Evolutionary conservation across 345 rosid genomes (phyloP), one percentile per base, ranked within the genome.

Genomic region (Dovyalis caffra): DNA sequence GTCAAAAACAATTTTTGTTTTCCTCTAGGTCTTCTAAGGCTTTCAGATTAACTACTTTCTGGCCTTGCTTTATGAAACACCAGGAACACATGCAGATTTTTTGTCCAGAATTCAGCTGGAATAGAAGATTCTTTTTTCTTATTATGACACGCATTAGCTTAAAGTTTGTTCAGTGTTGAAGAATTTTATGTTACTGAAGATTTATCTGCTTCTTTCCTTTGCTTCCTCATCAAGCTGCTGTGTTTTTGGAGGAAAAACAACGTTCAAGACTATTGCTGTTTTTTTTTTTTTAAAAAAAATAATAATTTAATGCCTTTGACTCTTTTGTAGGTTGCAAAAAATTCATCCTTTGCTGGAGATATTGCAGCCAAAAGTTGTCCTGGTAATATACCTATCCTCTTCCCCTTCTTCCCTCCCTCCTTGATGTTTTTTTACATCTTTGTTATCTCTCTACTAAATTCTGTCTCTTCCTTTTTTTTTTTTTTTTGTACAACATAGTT

Each of bases 281-380:
- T 4, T 43, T 12, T 12, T 40, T 38, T 40, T 43, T 40, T 2
- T 0, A 40, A 2, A 40, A 37, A 11, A 40, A 0, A 40, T 2
- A 12, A 43, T 10, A 38, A 40, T 8, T 12, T 0, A 8, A 32
- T 7, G 62, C 33, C n/a, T 71, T 35, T 3, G 18, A 43, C 33
- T 76, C 11, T 66, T 64, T 74, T 82, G 71, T 78, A 87, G 94
- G 82, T 72, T 76, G 78, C 80, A 75, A 70, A 90, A 89, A 76
- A 72, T 86, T 76, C 78, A 80, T 67, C 79, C 80, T 20, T 86
- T 91, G 64, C 69, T 95, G 69, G 81, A 82, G 77, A 25, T 75
- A 8, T 78, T 95, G 88, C 89, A 86, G 76, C 99, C 93, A 11
- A 90, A 90, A 79, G 71, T 73, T 53, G 82, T 90, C 70, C 75